Conservation (phyloP, 345 rosid genomes). For the Citrus cavaleriei region DNA sequence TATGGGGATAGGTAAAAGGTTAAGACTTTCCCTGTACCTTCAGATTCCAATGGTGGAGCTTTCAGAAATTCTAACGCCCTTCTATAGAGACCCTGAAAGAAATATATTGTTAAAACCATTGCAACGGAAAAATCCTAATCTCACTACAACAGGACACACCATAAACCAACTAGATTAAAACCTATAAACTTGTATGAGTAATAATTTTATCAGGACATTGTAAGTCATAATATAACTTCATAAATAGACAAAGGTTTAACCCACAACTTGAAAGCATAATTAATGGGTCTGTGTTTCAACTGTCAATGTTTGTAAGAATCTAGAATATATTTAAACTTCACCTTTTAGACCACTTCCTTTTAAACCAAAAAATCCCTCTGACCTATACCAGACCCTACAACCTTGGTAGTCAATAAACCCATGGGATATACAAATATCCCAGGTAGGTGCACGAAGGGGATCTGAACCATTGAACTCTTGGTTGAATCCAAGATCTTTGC, state of each 20-base stretch:
- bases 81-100: conserved; percentile 71
- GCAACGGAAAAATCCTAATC: neutral
- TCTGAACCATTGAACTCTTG: neutral
- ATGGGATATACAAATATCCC: neutral
- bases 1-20: neutral
- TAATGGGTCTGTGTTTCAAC: neutral
- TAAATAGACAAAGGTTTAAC: neutral
- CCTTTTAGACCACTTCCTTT: neutral
- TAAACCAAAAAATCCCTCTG: neutral
- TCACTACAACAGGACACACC: neutral
- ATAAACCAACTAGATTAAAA: neutral
- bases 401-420: neutral
- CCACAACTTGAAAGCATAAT: neutral
- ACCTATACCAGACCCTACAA: neutral
- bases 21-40: conserved; percentile 35
- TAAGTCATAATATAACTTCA: neutral
- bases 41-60: conserved; percentile 63
- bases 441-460: neutral
- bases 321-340: neutral
- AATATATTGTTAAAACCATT: neutral
- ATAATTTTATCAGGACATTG: neutral
- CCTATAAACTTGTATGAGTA: neutral
- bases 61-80: conserved; percentile 71
- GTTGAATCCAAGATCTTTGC: neutral
- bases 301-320: neutral